Evolutionary conservation across 2,329 filamentous ascomycete species (phyloP).

Genomic region (Apiospora hydei): DNA sequence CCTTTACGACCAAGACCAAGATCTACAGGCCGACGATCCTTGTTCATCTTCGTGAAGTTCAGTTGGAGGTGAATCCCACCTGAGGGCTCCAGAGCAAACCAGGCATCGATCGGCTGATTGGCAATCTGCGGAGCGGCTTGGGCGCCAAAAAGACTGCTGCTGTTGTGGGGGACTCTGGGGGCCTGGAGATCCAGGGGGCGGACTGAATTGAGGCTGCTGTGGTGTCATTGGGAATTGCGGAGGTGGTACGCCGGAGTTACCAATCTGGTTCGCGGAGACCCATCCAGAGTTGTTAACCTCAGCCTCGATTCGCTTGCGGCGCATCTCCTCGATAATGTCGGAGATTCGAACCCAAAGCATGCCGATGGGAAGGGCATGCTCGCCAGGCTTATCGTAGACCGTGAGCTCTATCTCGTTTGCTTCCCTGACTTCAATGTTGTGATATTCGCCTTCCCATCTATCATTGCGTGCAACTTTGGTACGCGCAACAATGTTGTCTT

Average conservation of each 20-base stretch:
- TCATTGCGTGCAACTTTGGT: constrained; percentile 87
- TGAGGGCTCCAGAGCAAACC: constrained; percentile 96
- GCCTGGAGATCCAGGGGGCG: constrained; percentile 52
- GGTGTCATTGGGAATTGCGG: constrained; percentile 67
- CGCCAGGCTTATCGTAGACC: constrained; percentile 93
- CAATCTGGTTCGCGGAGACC: constrained; percentile 98
- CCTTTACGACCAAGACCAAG: constrained; percentile 93
- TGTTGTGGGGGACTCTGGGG: constrained; percentile 38
- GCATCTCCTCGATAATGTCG: constrained; percentile 96
- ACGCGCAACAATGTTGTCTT: constrained; percentile 88
- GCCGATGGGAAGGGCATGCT: constrained; percentile 90
- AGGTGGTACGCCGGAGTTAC: constrained; percentile 52
- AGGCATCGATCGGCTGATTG: constrained; percentile 80
- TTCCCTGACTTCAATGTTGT: constrained; percentile 95
- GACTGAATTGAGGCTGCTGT: constrained; percentile 53
- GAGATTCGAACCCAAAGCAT: constrained; percentile 97
- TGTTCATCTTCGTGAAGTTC: constrained; percentile 90
- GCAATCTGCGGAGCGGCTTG: constrained; percentile 58
- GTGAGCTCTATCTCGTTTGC: constrained; percentile 98
- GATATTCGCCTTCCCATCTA: constrained; percentile 89
- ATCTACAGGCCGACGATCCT: constrained; percentile 83
- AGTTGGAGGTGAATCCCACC: constrained; percentile 91
- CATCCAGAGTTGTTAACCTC: constrained; percentile 94
- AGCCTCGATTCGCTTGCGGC: constrained; percentile 94
- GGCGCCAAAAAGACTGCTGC: constrained; percentile 42